Conservation (phyloP, 2,329 filamentous ascomycete species). For the Hypoxylon sp. region DNA sequence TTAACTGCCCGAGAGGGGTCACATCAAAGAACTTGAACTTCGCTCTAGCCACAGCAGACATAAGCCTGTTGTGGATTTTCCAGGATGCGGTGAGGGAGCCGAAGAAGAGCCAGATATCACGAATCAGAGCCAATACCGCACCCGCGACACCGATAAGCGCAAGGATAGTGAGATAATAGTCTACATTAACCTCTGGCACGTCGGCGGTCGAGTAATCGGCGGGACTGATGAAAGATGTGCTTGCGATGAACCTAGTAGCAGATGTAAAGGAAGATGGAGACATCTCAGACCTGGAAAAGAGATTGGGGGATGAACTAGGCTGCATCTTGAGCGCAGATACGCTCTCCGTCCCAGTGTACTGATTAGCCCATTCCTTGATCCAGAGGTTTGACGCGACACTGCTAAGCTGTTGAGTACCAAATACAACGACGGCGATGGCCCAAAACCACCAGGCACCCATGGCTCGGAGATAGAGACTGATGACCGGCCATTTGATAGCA, state of each 20-base stretch:
- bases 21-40: constrained; percentile 98
- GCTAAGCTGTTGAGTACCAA: constrained; percentile 82
- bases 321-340: constrained; percentile 46
- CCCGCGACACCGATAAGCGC: constrained; percentile 80
- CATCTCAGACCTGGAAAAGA: constrained; percentile 47
- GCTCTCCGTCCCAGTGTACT: constrained; percentile 68
- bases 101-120: constrained; percentile 90
- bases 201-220: constrained; percentile 49
- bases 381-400: constrained; percentile 91
- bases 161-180: constrained; percentile 86
- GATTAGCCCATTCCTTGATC: constrained; percentile 95
- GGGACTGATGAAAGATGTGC: constrained; percentile 47
- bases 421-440: constrained; percentile 77
- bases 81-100: constrained; percentile 89
- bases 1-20: constrained; percentile 92
- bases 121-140: constrained; percentile 80
- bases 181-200: constrained; percentile 72
- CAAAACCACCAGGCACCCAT: constrained; percentile 99
- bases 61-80: constrained; percentile 80
- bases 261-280: constrained; percentile 53
- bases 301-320: constrained; percentile 50
- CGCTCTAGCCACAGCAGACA: constrained; percentile 82
- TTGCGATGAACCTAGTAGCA: constrained; percentile 49
- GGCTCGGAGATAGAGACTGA: constrained; percentile 82
- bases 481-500: constrained; percentile 86